These are phyloP conservation scores for Sphagnurus paluster DNA, from an alignment of 1,284 basidiomycete species.

Conservation along the genomic window DNA sequence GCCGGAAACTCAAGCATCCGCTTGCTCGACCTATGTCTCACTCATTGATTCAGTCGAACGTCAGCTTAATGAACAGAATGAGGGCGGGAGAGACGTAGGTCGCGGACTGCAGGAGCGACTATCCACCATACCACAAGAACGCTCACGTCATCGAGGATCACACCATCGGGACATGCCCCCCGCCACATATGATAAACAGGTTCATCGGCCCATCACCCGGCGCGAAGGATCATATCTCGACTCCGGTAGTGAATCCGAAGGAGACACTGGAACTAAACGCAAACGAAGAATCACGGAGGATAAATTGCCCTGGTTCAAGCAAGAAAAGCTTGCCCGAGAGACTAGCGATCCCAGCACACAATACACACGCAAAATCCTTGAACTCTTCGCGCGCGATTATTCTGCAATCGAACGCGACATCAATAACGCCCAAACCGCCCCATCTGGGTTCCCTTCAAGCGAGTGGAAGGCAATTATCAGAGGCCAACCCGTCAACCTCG, in stretches of 20 bases:
- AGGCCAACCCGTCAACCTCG: conserved; percentile 13
- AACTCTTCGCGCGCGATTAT: not conserved
- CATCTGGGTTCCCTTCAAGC: not conserved
- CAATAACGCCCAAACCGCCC: not conserved
- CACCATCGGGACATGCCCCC: too few species aligned
- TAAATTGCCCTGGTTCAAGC: not conserved
- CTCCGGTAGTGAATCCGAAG: not conserved
- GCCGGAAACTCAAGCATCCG: too few species aligned
- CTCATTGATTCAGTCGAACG: too few species aligned
- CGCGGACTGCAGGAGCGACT: too few species aligned
- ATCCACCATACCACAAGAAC: too few species aligned
- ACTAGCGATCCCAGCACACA: not conserved
- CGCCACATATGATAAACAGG: too few species aligned
- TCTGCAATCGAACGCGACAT: not conserved
- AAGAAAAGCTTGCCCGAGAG: not conserved
- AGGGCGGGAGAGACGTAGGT: too few species aligned
- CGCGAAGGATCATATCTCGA: not conserved
- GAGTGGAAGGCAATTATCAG: conserved; percentile 1
- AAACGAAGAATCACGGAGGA: not conserved
- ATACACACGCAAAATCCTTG: not conserved
- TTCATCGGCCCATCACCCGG: not conserved
- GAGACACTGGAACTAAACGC: not conserved
- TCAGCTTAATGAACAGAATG: too few species aligned
- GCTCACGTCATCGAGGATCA: too few species aligned
- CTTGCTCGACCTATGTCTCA: too few species aligned